Evolutionary conservation across 306 rosid species (phyloP).

Genomic region (Cyclanthera cordifolia): DNA sequence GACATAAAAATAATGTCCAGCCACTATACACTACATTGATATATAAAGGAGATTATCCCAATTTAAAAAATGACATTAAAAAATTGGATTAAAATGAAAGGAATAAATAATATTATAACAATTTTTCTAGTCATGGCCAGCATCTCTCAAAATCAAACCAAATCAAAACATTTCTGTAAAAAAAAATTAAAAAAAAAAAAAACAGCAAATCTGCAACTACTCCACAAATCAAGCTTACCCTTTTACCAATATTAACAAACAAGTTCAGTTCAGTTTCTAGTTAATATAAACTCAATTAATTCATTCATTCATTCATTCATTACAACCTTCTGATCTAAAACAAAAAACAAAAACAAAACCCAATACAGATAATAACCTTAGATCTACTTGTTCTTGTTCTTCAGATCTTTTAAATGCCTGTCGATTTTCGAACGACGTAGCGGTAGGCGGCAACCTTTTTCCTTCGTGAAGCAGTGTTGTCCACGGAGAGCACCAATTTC

Average conservation of each 20-base stretch:
- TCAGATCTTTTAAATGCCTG: background rate
- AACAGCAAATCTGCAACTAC: background rate
- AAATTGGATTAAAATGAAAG: too few relatives aligned
- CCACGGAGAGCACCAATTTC: conserved; percentile 69
- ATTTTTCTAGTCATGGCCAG: too few relatives aligned
- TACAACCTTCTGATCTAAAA: background rate
- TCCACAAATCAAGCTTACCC: background rate
- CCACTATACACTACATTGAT: too few relatives aligned
- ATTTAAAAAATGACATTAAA: too few relatives aligned
- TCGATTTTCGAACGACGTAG: conserved; percentile 51
- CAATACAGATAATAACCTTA: conserved; percentile 5
- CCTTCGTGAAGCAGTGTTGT: conserved; percentile 62
- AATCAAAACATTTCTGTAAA: background rate
- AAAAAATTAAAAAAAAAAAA: background rate
- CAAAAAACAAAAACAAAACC: background rate
- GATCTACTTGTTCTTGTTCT: background rate
- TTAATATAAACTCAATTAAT: background rate
- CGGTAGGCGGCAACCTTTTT: conserved; percentile 89
- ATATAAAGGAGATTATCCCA: too few relatives aligned
- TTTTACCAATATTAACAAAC: conserved; percentile 1
- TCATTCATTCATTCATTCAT: background rate
- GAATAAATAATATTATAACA: too few relatives aligned
- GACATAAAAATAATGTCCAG: too few relatives aligned
- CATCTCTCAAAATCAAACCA: background rate
- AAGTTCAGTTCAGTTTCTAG: background rate